These are phyloP conservation scores for Mycena chlorophos DNA, from an alignment of 768 basidiomycete species.

Conservation along the genomic window DNA sequence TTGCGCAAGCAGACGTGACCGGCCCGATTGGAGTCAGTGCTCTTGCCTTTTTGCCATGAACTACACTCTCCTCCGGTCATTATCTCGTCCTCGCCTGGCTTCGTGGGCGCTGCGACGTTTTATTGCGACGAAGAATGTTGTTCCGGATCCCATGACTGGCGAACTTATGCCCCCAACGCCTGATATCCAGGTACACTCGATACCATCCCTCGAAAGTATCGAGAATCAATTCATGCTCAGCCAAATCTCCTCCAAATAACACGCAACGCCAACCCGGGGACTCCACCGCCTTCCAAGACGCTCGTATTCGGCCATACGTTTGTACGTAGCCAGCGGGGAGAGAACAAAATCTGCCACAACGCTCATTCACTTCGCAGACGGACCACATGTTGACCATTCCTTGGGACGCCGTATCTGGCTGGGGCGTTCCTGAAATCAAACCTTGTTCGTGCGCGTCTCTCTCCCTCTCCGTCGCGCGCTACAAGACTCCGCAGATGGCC, in stretches of 20 bases:
- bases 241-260: constrained; percentile 52
- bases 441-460: constrained; percentile 60
- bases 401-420: constrained; percentile 74
- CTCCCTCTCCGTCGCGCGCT: constrained; percentile 5
- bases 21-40: not conserved
- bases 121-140: constrained; percentile 15
- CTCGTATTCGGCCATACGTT: constrained; percentile 88
- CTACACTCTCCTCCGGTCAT: constrained; percentile 7
- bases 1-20: not conserved
- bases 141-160: constrained; percentile 49
- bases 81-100: constrained; percentile 15
- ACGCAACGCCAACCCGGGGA: constrained; percentile 52
- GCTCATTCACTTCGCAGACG: constrained; percentile 45
- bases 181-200: constrained; percentile 52
- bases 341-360: constrained; percentile 9
- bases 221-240: constrained; percentile 33
- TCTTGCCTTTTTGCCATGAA: constrained; percentile 1
- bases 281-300: constrained; percentile 61
- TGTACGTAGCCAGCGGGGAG: constrained; percentile 40
- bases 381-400: constrained; percentile 85
- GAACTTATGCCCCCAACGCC: constrained; percentile 43
- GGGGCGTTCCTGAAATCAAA: constrained; percentile 79
- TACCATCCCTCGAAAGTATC: not conserved
- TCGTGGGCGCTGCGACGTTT: constrained; percentile 14
- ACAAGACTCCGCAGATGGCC: constrained; percentile 53